A percentile compares a stretch with the other conserved stretches of the same genome.
phyloP scores from a whole-genome alignment of 163 green algal genomes.

The Scenedesmus sp. region DNA sequence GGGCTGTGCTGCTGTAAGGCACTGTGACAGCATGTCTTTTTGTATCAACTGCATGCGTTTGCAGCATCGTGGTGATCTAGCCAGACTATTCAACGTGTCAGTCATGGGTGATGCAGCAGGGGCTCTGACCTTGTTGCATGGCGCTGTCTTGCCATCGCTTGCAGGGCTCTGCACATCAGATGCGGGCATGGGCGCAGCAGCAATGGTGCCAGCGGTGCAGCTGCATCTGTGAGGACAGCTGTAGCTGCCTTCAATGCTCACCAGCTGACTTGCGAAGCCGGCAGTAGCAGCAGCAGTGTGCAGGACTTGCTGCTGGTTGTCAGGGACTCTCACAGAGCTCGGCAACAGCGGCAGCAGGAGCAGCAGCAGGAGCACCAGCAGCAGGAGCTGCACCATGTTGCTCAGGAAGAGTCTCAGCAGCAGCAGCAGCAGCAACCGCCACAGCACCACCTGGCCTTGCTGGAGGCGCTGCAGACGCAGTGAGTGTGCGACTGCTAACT shows the following conservation, averaged over 20 bases:
- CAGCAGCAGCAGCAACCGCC: neutral
- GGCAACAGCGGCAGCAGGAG: conserved; percentile 25
- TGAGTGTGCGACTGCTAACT: neutral
- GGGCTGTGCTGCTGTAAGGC: conserved; percentile 4
- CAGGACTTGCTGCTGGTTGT: conserved; percentile 21
- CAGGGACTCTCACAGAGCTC: neutral
- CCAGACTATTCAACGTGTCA: neutral
- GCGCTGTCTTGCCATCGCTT: neutral
- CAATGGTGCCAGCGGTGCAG: neutral
- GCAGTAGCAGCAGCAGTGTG: conserved; percentile 19
- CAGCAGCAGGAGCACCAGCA: conserved; percentile 10
- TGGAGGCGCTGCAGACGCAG: neutral
- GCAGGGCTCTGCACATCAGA: conserved; percentile 16
- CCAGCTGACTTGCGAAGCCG: conserved; percentile 7
- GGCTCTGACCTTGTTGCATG: neutral
- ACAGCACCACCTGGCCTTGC: neutral
- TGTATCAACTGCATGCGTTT: neutral
- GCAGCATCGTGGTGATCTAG: neutral
- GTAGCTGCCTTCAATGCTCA: conserved; percentile 16
- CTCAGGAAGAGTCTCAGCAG: neutral
- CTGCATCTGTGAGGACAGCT: neutral
- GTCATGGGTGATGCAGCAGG: neutral
- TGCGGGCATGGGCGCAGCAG: neutral
- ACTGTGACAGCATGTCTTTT: neutral
- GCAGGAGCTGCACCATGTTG: neutral